Base-by-base conservation (phyloP, 2,329 filamentous ascomycete genomes). In the Ophiostoma pallidulum region DNA sequence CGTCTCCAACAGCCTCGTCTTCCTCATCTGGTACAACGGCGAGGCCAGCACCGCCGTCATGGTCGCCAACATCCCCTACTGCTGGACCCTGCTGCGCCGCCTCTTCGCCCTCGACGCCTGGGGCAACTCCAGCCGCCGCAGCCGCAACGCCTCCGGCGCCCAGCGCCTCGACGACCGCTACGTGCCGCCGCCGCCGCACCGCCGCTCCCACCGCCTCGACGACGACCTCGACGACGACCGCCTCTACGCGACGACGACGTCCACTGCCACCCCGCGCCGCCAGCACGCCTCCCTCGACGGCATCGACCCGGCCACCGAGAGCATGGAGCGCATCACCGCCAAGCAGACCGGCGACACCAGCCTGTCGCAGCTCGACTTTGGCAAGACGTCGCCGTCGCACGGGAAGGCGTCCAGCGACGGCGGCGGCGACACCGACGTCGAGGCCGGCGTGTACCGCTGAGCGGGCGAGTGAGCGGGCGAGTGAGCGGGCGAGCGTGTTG, bases 1-100 rank as follows among this genome's bases (percentile, higher is more conserved):
- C 14, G 61, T 75, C 18, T 74, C 74, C 1, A 80, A 77, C 57
- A 74, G 73, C 3, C 64, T 66, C 13, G 61, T 72, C 32, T 82
- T 78, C 66, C 70, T 77, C 0, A 72, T 72, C 54, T 82, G 77
- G 77, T 78, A 79, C 53, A 70, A 77, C 8, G 70, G 75, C 24
- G 78, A 82, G 57, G 70, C 72, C 12, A 75, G 72, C 38, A 78
- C 78, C 0, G 75, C 77, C 6, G 67, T 82, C 35, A 68, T 79
- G 41, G 77, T 80, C 14, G 71, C 76, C 24, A 82, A 82, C 51
- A 65, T 82, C 6, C 77, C 78, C 0, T 73, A 80, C 41, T 73
- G 71, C 52, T 81, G 76, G 71, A 72, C 74, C 0, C 64, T 81
- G 18, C 65, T 78, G 26, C 70, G 74, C 37, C 66, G 69, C 8